Evolutionary conservation across 2,329 filamentous ascomycete species (phyloP).

Genomic region (Whalleya microplaca): DNA sequence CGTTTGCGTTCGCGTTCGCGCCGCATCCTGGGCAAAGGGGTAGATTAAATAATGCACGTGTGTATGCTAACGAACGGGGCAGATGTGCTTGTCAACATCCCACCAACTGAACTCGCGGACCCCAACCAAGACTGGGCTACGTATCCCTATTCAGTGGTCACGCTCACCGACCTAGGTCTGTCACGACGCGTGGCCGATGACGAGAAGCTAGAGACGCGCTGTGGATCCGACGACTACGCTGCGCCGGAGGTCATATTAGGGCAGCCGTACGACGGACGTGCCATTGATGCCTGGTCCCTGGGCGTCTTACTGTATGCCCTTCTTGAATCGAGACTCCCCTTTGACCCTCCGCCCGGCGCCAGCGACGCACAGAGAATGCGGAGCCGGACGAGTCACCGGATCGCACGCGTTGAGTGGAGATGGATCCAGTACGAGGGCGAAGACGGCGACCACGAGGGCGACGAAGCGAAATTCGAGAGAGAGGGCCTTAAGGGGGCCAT

Average conservation of each 20-base stretch:
- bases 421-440: slow-evolving; percentile 87
- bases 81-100: slow-evolving; percentile 92
- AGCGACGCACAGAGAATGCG: slow-evolving; percentile 76
- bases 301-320: slow-evolving; percentile 92
- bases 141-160: slow-evolving; percentile 82
- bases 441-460: slow-evolving; percentile 82
- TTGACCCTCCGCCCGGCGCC: slow-evolving; percentile 84
- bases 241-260: slow-evolving; percentile 96
- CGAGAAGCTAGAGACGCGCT: slow-evolving; percentile 88
- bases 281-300: slow-evolving; percentile 92
- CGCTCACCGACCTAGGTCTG: slow-evolving; percentile 88
- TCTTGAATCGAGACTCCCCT: slow-evolving; percentile 89
- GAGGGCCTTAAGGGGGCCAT: slow-evolving; percentile 74
- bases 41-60: slow-evolving; percentile 1
- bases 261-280: slow-evolving; percentile 88
- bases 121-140: slow-evolving; percentile 68
- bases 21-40: slow-evolving; percentile 1
- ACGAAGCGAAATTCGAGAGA: slow-evolving; percentile 62
- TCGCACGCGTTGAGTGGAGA: slow-evolving; percentile 92
- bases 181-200: slow-evolving; percentile 84
- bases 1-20: slow-evolving; percentile 11
- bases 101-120: slow-evolving; percentile 67
- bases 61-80: slow-evolving; percentile 14
- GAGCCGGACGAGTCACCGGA: slow-evolving; percentile 87
- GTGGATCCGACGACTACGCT: slow-evolving; percentile 95